Conservation (phyloP, 1,284 basidiomycete species). For the Neotropicomus parvogracilis region DNA sequence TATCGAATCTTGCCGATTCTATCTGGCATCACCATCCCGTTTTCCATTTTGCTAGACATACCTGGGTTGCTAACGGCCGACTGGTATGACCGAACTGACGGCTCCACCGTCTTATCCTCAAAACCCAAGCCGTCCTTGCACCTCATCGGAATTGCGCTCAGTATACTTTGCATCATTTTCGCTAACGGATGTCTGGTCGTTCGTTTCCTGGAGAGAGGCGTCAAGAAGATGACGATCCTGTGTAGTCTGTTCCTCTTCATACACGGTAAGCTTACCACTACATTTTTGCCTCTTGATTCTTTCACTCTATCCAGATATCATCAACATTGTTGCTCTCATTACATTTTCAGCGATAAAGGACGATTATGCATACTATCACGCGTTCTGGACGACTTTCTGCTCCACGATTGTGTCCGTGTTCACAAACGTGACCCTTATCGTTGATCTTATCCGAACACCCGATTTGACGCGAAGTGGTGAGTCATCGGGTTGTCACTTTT, state of each 20-base stretch:
- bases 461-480: constrained; percentile 67
- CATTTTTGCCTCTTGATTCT: not conserved
- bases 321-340: constrained; percentile 63
- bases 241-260: constrained; percentile 62
- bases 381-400: constrained; percentile 81
- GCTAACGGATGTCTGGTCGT: constrained; percentile 69
- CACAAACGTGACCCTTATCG: constrained; percentile 68
- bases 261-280: constrained; percentile 50
- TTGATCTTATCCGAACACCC: constrained; percentile 57
- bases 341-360: constrained; percentile 66
- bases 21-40: constrained; percentile 69
- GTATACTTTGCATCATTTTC: constrained; percentile 63
- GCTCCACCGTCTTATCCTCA: constrained; percentile 44
- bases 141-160: constrained; percentile 61
- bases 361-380: constrained; percentile 67
- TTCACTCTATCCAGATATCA: constrained; percentile 47
- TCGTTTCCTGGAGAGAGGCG: constrained; percentile 68
- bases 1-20: constrained; percentile 64
- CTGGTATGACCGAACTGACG: constrained; percentile 64
- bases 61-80: constrained; percentile 62
- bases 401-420: constrained; percentile 67
- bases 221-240: constrained; percentile 60
- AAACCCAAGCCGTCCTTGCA: constrained; percentile 57
- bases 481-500: constrained; percentile 13
- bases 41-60: constrained; percentile 77